These are phyloP conservation scores for Mycena rebaudengoi DNA, from an alignment of 768 basidiomycete species.

Conservation along the genomic window DNA sequence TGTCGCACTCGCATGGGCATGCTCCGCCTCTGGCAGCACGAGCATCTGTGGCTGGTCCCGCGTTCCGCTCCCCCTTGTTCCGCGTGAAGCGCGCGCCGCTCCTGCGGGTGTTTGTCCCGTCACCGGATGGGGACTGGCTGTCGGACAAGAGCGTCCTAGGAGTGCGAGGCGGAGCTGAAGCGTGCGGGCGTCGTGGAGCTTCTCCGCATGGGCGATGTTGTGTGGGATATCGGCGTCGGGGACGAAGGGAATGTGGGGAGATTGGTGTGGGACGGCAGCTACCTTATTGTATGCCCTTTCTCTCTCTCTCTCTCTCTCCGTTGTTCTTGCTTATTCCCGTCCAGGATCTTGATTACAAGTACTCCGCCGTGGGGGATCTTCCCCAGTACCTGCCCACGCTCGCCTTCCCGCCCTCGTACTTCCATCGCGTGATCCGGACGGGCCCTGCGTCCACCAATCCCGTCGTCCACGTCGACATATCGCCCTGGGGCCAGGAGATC, in stretches of 20 bases:
- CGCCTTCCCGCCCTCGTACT: constrained; percentile 88
- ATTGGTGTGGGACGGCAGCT: constrained; percentile 89
- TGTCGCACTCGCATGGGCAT: constrained; percentile 57
- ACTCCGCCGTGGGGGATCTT: constrained; percentile 77
- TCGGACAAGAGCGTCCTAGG: constrained; percentile 81
- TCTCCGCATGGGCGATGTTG: constrained; percentile 79
- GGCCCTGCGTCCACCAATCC: constrained; percentile 62
- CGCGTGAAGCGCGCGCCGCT: constrained; percentile 77
- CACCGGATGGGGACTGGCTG: constrained; percentile 87
- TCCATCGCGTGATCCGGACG: constrained; percentile 84
- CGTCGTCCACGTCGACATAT: constrained; percentile 76
- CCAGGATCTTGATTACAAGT: constrained; percentile 88
- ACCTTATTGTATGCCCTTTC: constrained; percentile 77
- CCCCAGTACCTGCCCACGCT: constrained; percentile 83
- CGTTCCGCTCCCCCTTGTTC: constrained; percentile 78
- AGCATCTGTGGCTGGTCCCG: not conserved
- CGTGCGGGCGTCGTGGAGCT: constrained; percentile 69
- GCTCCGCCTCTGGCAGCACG: constrained; percentile 35
- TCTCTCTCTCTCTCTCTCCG: constrained; percentile 21
- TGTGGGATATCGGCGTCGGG: constrained; percentile 88
- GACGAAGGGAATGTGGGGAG: constrained; percentile 89
- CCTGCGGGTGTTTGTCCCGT: constrained; percentile 84
- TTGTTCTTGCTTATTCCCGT: constrained; percentile 8
- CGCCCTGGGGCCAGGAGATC: constrained; percentile 83
- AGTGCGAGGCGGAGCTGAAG: constrained; percentile 84